Conservation (phyloP, 805 yeast genomes). For the Cyberlindnera maritima region DNA sequence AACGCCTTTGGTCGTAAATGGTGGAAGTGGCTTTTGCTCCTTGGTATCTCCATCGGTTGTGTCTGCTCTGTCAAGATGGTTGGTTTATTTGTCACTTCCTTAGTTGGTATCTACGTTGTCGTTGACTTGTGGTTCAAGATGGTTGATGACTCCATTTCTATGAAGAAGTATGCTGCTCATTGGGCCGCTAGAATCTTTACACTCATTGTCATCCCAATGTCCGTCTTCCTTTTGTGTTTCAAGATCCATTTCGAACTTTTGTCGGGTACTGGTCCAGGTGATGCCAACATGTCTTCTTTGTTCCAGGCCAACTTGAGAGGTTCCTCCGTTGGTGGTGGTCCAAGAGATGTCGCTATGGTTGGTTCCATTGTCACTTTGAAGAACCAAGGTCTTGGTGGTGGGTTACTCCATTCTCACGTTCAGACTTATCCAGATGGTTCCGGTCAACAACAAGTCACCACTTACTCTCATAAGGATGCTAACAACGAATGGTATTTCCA, state of each 20-base stretch:
- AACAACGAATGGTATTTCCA: slow-evolving; percentile 71
- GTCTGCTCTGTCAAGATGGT: slow-evolving; percentile 95
- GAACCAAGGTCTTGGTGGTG: slow-evolving; percentile 74
- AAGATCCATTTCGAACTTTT: slow-evolving; percentile 74
- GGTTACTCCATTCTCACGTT: slow-evolving; percentile 70
- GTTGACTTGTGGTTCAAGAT: slow-evolving; percentile 84
- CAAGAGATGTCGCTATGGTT: slow-evolving; percentile 64
- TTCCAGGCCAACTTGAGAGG: slow-evolving; percentile 78
- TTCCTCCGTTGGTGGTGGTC: slow-evolving; percentile 59
- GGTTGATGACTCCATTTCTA: slow-evolving; percentile 59
- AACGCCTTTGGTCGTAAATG: slow-evolving; percentile 66
- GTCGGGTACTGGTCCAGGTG: slow-evolving; percentile 78
- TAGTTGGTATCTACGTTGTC: slow-evolving; percentile 87
- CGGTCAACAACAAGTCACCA: slow-evolving; percentile 73
- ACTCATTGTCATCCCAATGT: slow-evolving; percentile 61
- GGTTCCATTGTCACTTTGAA: slow-evolving; percentile 43
- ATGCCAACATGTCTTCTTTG: slow-evolving; percentile 72
- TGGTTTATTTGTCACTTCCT: slow-evolving; percentile 83
- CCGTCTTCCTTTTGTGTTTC: slow-evolving; percentile 63
- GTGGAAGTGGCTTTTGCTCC: slow-evolving; percentile 89
- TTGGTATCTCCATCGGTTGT: slow-evolving; percentile 87
- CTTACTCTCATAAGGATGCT: slow-evolving; percentile 70
- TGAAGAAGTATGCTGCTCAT: slow-evolving; percentile 51
- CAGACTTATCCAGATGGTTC: slow-evolving; percentile 77
- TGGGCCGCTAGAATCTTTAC: slow-evolving; percentile 66